Base-by-base conservation (phyloP, 2,329 filamentous ascomycete species). In the Alternaria sp. region DNA sequence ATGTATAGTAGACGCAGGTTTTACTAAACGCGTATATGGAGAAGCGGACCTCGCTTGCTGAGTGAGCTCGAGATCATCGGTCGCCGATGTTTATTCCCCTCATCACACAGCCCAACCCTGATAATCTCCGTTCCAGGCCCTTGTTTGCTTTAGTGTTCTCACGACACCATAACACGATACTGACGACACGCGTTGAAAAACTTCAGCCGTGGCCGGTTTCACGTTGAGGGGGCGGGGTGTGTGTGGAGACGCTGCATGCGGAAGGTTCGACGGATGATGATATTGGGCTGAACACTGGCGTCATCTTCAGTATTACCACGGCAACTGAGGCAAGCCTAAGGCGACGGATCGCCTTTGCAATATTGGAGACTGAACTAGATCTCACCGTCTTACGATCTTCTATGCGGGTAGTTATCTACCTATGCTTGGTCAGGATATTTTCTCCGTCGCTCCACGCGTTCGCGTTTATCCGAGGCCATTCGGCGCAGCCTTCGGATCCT, bases 151-250 rank as follows among this genome's bases (percentile, higher is more conserved):
- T 55, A 20, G 24, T 56, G 41, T 38, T 54, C 48, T 61, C 58
- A 28, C 51, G 57, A 46, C 53, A 51, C 34, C 46, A 57, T 44
- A 36, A 49, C 52, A 39, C 51, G 49, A 39, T 51, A 44, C 52
- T 59, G 59, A 64, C 55, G 55, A 59, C 62, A 64, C 59, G 61
- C 61, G 57, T 54, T 57, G 30, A 36, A 26, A 30, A 48, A 48
- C 36, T 22, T 47, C 34, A 59, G 51, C 57, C 55, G 56, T 59
- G 22, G 20, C 42, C 47, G 44, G 62, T 64, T 64, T 64, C 59
- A 54, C 28, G 42, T 56, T 44, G 55, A 58, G 48, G 54, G 51
- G 48, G 43, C 53, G 51, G 51, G 41, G 32, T 39, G 28, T 28
- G 46, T 44, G 46, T 54, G 30, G 39, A 26, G 38, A 39, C 34